phyloP scores from a whole-genome alignment of 2,329 filamentous ascomycete species.

The Teratosphaeriaceae sp. region DNA sequence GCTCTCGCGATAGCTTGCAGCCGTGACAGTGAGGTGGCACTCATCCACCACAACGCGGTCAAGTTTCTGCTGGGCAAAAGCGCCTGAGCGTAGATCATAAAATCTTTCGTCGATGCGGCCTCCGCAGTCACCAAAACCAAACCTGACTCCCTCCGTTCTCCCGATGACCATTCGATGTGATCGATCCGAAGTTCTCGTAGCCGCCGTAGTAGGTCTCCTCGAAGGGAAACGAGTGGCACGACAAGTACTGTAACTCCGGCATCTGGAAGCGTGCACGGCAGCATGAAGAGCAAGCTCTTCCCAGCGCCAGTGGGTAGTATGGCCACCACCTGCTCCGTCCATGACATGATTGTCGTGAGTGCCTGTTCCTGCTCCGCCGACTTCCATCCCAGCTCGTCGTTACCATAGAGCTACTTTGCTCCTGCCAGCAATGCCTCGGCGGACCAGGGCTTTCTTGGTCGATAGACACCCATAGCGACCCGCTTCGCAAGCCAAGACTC shows the following conservation, averaged over 20 bases:
- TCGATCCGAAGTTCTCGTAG: background rate
- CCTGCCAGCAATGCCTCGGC: constrained; percentile 3
- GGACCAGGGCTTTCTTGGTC: constrained; percentile 9
- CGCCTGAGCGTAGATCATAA: background rate
- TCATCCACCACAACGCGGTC: background rate
- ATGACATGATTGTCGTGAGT: background rate
- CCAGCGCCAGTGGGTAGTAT: constrained; percentile 21
- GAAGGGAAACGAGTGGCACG: constrained; percentile 18
- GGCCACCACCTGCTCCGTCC: background rate
- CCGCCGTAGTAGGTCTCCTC: constrained; percentile 5
- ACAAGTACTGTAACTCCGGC: constrained; percentile 15
- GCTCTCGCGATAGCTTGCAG: background rate
- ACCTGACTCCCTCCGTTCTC: background rate
- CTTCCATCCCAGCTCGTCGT: background rate
- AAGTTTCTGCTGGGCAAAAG: background rate
- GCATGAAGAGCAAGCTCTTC: constrained; percentile 25
- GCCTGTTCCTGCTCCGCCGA: background rate
- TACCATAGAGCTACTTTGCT: constrained; percentile 3
- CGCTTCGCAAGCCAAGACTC: constrained; percentile 6
- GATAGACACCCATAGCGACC: constrained; percentile 8
- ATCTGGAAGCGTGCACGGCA: constrained; percentile 14
- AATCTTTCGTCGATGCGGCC: background rate
- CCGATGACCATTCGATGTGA: background rate
- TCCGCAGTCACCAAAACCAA: background rate
- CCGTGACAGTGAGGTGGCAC: background rate